These are phyloP conservation scores for Leucosporidium scottii DNA, from an alignment of 768 basidiomycete species.

Conservation along the genomic window DNA sequence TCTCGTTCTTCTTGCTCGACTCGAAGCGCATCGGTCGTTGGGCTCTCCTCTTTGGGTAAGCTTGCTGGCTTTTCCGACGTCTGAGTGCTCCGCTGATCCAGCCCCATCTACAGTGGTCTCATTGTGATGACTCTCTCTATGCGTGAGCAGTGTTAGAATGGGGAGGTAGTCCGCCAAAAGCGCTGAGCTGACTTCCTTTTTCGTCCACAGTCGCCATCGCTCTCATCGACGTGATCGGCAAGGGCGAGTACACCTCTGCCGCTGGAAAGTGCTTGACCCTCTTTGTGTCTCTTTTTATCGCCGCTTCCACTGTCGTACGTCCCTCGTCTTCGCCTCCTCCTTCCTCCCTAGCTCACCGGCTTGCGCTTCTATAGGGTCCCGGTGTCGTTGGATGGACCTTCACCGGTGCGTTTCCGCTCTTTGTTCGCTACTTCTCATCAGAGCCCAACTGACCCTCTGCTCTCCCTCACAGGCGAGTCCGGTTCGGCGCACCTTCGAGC, in stretches of 20 bases:
- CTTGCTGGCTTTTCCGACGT: too few species aligned
- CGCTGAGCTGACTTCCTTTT: too few species aligned
- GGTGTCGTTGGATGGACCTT: constrained; percentile 27
- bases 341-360: too few species aligned
- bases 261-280: constrained; percentile 18
- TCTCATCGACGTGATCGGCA: constrained; percentile 17
- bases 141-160: not conserved
- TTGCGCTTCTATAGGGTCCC: too few species aligned
- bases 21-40: constrained; percentile 27
- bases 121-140: constrained; percentile 15
- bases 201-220: constrained; percentile 13
- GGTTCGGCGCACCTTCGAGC: constrained; percentile 24
- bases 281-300: constrained; percentile 26
- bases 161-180: not conserved
- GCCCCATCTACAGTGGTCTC: constrained; percentile 3
- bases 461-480: constrained; percentile 17
- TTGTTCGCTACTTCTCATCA: not conserved
- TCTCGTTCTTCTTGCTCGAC: constrained; percentile 27
- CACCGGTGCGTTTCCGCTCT: not conserved
- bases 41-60: constrained; percentile 17
- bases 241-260: constrained; percentile 14
- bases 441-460: not conserved
- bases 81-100: too few species aligned
- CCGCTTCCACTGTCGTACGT: constrained; percentile 17
- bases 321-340: too few species aligned